Base-by-base conservation (phyloP, 306 rosid genomes). In the Comarum palustre region DNA sequence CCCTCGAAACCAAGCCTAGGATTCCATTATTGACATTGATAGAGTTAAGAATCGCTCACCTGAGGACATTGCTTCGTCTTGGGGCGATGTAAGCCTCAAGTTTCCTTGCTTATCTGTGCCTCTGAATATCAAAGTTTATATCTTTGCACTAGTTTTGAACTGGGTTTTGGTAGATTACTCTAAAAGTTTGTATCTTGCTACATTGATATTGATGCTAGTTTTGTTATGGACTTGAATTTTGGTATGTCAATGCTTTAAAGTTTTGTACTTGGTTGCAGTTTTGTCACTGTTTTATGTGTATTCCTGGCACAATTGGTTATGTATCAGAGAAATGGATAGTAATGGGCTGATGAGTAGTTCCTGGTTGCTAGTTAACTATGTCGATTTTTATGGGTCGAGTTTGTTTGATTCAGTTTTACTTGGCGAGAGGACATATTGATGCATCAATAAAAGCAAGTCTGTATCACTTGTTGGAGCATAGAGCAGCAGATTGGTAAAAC, bases 391-490 rank as follows among this genome's bases (percentile, higher is more conserved):
- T 10, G 65, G 17, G 13, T 47, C 27, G 11, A 32, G 61, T 60
- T 42, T 38, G 25, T 61, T 39, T 77, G 58, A 42, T 77, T 71
- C 89, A 91, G 97, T 89, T 88, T 83, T 96, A 94, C 82, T 77
- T 94, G 79, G 99, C 97, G 82, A 92, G 97, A 83, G 95, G 95
- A 63, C 97, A 94, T 78, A 78, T 91, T 69, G 96, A 96, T 63
- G 84, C 83, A 41, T 58, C 97, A 24, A 89, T 94, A 95, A 89
- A 85, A 71, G 89, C 96, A 38, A 89, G 87, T 20, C 95, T 94
- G 55, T 88, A 87, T 83, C 74, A 84, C 84, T 76, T 94, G 76
- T 76, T 94, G 85, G 95, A 88, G 81, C 95, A 84, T 43, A 86
- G 98, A 82, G 91, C 98, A 66, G 80, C 84, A 5, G 88, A 87